These are phyloP conservation scores for Panicum miliaceum DNA, from an alignment of 176 grass and related monocot genomes.

Conservation along the genomic window DNA sequence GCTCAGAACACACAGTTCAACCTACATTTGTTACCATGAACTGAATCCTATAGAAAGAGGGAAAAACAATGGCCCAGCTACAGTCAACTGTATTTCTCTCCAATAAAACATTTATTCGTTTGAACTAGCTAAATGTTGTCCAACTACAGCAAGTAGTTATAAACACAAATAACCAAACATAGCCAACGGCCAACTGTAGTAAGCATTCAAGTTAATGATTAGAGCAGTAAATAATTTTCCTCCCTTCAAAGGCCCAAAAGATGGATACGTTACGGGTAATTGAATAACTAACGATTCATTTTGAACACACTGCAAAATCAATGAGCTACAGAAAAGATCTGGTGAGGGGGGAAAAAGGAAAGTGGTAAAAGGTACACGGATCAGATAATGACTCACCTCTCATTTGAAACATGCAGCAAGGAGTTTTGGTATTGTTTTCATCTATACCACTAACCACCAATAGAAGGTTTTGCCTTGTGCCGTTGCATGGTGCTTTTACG, in stretches of 20 bases:
- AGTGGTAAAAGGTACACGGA: constrained; percentile 8
- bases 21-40: constrained; percentile 1
- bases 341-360: not conserved
- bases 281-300: not conserved
- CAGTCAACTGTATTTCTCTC: constrained; percentile 1
- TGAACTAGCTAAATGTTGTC: not conserved
- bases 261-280: not conserved
- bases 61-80: not conserved
- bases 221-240: constrained; percentile 1
- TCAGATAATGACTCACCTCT: constrained; percentile 41
- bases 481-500: constrained; percentile 40
- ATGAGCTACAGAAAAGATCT: not conserved
- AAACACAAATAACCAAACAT: not conserved
- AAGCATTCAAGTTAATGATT: constrained; percentile 8
- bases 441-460: constrained; percentile 41
- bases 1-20: not conserved
- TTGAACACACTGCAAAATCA: constrained; percentile 21
- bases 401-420: constrained; percentile 34
- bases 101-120: constrained; percentile 1
- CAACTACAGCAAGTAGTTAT: not conserved
- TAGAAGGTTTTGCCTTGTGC: constrained; percentile 35
- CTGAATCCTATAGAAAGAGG: not conserved
- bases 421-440: constrained; percentile 18
- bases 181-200: not conserved
- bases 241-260: not conserved